A percentile compares a stretch with the other conserved stretches of the same genome.
These are phyloP conservation scores for Phoenix dactylifera DNA, from an alignment of 176 grass and related monocot genomes.

Conservation along the genomic window DNA sequence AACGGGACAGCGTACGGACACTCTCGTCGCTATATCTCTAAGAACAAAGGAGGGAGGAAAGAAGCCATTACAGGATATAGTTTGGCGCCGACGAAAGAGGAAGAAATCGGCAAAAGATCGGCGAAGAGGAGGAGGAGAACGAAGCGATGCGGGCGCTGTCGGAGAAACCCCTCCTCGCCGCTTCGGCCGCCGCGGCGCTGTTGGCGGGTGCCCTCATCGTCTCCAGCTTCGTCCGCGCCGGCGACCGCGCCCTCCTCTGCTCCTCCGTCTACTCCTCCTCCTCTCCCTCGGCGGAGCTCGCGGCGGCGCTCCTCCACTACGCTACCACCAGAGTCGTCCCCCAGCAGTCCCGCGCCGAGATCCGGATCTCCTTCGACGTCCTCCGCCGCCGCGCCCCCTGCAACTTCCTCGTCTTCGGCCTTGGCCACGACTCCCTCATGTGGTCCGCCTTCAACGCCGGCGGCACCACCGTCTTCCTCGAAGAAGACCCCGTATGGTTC, in stretches of 20 bases:
- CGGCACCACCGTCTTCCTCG: slow-evolving; percentile 53
- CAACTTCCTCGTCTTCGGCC: slow-evolving; percentile 23
- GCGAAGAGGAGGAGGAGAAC: too few relatives aligned
- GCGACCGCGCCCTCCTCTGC: not conserved
- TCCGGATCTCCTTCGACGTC: slow-evolving; percentile 32
- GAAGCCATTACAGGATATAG: too few relatives aligned
- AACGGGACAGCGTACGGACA: too few relatives aligned
- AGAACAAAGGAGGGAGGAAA: too few relatives aligned
- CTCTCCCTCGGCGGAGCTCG: slow-evolving; percentile 1
- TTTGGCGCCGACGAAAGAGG: too few relatives aligned
- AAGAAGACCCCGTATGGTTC: slow-evolving; percentile 48
- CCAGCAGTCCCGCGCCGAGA: slow-evolving; percentile 47
- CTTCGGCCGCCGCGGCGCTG: not conserved
- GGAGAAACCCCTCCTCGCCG: not conserved
- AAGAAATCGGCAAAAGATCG: not conserved
- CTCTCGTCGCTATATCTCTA: too few relatives aligned
- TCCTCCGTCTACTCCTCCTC: not conserved
- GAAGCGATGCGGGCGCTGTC: not conserved
- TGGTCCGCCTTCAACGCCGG: slow-evolving; percentile 59
- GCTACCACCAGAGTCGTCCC: slow-evolving; percentile 24
- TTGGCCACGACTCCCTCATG: slow-evolving; percentile 38
- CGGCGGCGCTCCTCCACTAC: slow-evolving; percentile 17
- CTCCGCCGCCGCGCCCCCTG: slow-evolving; percentile 39
- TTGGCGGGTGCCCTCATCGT: not conserved
- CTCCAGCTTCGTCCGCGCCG: not conserved